Percentiles rank a stretch among this genome's conserved stretches.
Evolutionary conservation across 1,284 basidiomycete species (phyloP).

Genomic region (Ceratobasidium sp.): DNA sequence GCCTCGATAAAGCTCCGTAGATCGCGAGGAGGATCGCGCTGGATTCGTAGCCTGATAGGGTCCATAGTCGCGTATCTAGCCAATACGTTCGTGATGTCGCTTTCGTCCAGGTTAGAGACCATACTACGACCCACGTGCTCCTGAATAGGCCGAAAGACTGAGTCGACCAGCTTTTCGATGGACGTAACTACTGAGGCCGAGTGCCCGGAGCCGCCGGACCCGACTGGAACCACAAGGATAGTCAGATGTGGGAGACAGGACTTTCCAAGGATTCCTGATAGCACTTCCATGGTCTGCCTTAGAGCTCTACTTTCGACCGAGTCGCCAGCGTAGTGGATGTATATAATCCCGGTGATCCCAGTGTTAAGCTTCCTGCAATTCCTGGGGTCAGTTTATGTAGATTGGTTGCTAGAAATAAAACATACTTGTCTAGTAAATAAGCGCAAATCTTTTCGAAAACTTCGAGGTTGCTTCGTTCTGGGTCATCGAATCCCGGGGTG

Average conservation of each 20-base stretch:
- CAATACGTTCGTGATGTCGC: not conserved
- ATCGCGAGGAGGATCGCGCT: not conserved
- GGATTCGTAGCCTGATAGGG: constrained; percentile 2
- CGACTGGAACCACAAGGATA: constrained; percentile 5
- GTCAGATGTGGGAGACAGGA: not conserved
- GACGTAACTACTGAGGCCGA: not conserved
- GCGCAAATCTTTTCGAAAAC: not conserved
- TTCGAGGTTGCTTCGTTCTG: not conserved
- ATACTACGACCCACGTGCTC: not conserved
- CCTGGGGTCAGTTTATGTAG: not conserved
- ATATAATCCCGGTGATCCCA: constrained; percentile 9
- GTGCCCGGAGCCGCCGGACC: not conserved
- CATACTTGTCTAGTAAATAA: not conserved
- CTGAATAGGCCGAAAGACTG: not conserved
- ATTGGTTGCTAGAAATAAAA: not conserved
- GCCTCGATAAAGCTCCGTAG: not conserved
- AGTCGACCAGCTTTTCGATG: not conserved
- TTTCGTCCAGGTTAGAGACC: not conserved
- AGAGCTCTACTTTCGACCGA: constrained; percentile 16
- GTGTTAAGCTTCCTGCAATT: not conserved
- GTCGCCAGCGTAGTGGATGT: constrained; percentile 20
- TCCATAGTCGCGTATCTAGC: not conserved
- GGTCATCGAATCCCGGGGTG: constrained; percentile 31
- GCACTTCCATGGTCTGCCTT: constrained; percentile 1
- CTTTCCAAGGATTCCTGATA: constrained; percentile 14